A percentile compares a stretch with the other conserved stretches of the same genome.
These are phyloP conservation scores for Omphalotus olearius DNA, from an alignment of 1,284 basidiomycete genomes.

Conservation along the genomic window DNA sequence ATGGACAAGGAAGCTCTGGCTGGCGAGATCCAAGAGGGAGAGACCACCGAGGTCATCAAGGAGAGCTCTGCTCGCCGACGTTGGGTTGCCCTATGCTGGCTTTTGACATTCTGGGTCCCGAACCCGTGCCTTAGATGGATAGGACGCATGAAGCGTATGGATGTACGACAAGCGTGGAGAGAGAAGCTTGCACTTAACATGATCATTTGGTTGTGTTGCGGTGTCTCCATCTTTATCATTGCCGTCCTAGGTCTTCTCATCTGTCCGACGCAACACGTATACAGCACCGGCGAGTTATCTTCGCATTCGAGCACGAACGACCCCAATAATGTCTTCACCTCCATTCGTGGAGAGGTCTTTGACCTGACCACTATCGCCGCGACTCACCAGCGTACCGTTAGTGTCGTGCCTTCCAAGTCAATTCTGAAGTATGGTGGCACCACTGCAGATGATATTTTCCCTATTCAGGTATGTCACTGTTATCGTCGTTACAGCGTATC, in stretches of 20 bases:
- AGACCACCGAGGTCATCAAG: slow-evolving; percentile 84
- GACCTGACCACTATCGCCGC: slow-evolving; percentile 58
- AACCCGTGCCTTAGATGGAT: slow-evolving; percentile 65
- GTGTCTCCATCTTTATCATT: too few relatives aligned
- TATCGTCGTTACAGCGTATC: too few relatives aligned
- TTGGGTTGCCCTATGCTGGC: slow-evolving; percentile 88
- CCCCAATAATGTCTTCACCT: slow-evolving; percentile 74
- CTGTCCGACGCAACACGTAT: too few relatives aligned
- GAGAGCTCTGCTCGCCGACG: slow-evolving; percentile 76
- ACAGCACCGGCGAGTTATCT: slow-evolving; percentile 71
- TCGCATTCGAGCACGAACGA: slow-evolving; percentile 63
- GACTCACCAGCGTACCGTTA: slow-evolving; percentile 66
- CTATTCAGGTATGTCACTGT: slow-evolving; percentile 77
- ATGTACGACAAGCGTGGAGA: too few relatives aligned
- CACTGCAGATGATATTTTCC: slow-evolving; percentile 79
- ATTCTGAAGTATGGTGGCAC: slow-evolving; percentile 85
- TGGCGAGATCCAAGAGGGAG: slow-evolving; percentile 77
- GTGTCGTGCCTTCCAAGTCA: slow-evolving; percentile 71
- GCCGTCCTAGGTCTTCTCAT: too few relatives aligned
- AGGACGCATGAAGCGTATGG: slow-evolving; percentile 90
- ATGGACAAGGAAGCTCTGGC: slow-evolving; percentile 78
- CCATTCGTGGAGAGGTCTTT: too few relatives aligned
- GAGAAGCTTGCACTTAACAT: too few relatives aligned
- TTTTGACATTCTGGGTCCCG: slow-evolving; percentile 92
- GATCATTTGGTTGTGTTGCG: too few relatives aligned